Evolutionary conservation across 2,329 filamentous ascomycete species (phyloP), one percentile per base, ranked within the genome.

Genomic region (Botrytis fragariae): DNA sequence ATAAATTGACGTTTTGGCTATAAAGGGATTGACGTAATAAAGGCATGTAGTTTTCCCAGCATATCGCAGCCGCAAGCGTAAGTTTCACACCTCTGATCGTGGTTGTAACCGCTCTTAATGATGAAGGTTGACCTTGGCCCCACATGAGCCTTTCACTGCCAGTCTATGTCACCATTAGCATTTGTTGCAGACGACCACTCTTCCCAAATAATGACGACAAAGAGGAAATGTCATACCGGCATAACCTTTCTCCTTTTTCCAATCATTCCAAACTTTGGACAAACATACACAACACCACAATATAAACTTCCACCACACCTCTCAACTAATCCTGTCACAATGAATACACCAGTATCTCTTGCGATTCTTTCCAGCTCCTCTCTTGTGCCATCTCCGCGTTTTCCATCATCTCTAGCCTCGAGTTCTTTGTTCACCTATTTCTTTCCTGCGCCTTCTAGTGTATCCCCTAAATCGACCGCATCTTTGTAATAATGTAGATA

Each of bases 11-110:
- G 80, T 97, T 97, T 82, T 98, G 95, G 3, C 89, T 87, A 82
- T 98, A 98, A 54, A 98, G 86, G 25, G 90, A 87, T 81, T 97
- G 92, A 29, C 95, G 89, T 12, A 98, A 85, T 29, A 98, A 84
- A 0, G 95, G 95, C 94, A 97, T 98, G 84, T 95, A 97, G 82
- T 93, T 97, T 82, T 98, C 95, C 95, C 95, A 98, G 85, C 95
- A 97, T 77, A 98, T 97, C 5, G 94, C 95, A 4, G 92, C 90
- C 0, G 92, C 95, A 74, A 98, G 87, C 73, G 93, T 95, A 74
- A 98, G 83, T 76, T 89, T 90, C 3, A 94, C 88, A 68, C 93
- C 94, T 74, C 91, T 91, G 81, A 98, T 94, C 37, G 86, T 89
- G 1, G 94, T 94, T 39, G 89, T 91, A 1, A 97, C 89, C 5